Evolutionary conservation across 331 rosid genomes (phyloP), one percentile per base, ranked within the genome.

Genomic region (Arachis monticola): DNA sequence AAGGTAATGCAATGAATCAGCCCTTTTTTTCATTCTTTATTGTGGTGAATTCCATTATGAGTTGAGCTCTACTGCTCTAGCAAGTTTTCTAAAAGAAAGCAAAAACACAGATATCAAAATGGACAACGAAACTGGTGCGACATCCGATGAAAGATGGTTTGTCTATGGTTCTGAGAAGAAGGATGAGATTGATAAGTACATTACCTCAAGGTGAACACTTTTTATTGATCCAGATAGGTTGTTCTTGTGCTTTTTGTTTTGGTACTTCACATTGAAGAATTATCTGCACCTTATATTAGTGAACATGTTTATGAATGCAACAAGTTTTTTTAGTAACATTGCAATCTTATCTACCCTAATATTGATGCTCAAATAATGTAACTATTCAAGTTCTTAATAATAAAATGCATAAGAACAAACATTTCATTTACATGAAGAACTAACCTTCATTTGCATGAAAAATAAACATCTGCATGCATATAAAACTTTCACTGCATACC

Each of bases 71-170:
- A 51, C 64, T 72, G 44, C n/a, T 64, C 2, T 50, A 51, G 68
- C 75, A 44, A 58, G 42, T 44, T 58, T 64, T 48, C 70, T 73
- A 42, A 77, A 45, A 48, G 27, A 45, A 27, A 12, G 31, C 42
- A 60, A 60, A 22, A 40, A 11, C 56, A 13, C 81, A 93, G 98
- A 87, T 76, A 7, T 82, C 45, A 87, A 87, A 55, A 46, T 78
- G 38, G 51, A 77, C 42, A 89, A 70, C 5, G 65, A 1, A 58
- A 51, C 52, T 75, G 69, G 8, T 57, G 8, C 68, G 47, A 76
- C 64, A 69, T 32, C 74, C 11, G 78, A 69, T 0, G 98, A 91
- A 84, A 85, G 63, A 45, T 93, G 97, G 96, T 83, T 66, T 8
- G 60, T 79, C 9, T 89, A 82, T 83, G 82, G 77, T 46, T 67